Percentiles rank a stretch among this genome's conserved stretches.
phyloP scores from a whole-genome alignment of 306 rosid genomes.

The Acacia confusa region DNA sequence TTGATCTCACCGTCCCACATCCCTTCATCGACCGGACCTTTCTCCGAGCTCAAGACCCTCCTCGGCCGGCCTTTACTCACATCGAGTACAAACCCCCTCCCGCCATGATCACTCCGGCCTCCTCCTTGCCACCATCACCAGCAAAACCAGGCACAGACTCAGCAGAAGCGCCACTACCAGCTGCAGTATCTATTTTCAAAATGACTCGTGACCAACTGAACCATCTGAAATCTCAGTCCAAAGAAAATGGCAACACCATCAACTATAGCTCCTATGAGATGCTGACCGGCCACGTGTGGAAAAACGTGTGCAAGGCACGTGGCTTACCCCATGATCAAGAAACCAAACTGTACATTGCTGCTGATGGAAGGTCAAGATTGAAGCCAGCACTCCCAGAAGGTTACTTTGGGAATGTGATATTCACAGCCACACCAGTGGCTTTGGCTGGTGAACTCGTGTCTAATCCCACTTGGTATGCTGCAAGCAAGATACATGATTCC shows the following conservation, averaged over 20 bases:
- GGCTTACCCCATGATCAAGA: background rate
- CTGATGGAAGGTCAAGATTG: background rate
- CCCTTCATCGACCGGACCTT: background rate
- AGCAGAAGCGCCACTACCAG: background rate
- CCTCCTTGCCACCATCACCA: background rate
- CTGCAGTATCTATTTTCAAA: background rate
- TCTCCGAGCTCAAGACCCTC: background rate
- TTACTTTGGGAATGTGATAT: constrained; percentile 85
- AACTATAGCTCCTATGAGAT: background rate
- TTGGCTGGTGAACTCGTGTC: constrained; percentile 62
- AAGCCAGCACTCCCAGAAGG: constrained; percentile 75
- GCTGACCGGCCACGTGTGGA: background rate
- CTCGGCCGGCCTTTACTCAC: background rate
- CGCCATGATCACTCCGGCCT: background rate
- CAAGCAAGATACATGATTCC: constrained; percentile 66
- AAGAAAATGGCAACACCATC: constrained; percentile 2
- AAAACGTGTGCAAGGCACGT: background rate
- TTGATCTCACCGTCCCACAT: background rate
- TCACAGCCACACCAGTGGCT: constrained; percentile 71
- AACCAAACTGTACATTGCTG: background rate
- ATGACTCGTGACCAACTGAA: background rate
- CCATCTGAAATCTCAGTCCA: background rate
- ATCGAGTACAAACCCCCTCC: background rate
- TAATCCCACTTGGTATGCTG: constrained; percentile 82
- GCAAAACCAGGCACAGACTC: background rate